phyloP scores from a whole-genome alignment of 2,329 filamentous ascomycete species.

The Paecilomyces dactylethromorphus region DNA sequence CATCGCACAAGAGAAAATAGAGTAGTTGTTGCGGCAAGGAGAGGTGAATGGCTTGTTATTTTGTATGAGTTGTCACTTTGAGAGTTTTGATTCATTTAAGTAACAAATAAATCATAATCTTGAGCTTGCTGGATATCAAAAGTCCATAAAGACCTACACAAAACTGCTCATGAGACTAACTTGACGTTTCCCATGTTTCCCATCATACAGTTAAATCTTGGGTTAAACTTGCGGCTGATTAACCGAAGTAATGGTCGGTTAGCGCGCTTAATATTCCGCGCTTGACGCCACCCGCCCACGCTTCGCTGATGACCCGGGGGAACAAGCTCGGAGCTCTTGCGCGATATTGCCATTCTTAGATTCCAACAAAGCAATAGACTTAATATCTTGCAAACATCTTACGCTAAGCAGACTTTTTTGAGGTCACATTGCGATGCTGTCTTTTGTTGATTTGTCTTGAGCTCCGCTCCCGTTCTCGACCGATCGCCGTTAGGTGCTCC shows the following conservation, averaged over 20 bases:
- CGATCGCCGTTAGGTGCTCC: neutral
- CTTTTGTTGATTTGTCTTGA: neutral
- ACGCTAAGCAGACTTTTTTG: neutral
- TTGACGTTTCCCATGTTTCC: neutral
- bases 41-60: no score
- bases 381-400: neutral
- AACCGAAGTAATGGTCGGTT: neutral
- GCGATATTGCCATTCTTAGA: neutral
- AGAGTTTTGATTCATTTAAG: no score
- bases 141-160: neutral
- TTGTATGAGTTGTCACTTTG: no score
- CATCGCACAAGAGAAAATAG: no score
- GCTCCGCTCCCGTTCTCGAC: neutral
- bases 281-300: neutral
- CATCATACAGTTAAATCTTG: neutral
- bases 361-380: neutral
- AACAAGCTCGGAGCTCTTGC: neutral
- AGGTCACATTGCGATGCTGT: neutral
- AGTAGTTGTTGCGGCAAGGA: no score
- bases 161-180: neutral
- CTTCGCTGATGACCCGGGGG: neutral
- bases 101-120: no score
- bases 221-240: neutral
- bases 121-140: no score
- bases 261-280: neutral